Conservation (phyloP, 495 filamentous ascomycete genomes). For the Hypoxylon fuscum region DNA sequence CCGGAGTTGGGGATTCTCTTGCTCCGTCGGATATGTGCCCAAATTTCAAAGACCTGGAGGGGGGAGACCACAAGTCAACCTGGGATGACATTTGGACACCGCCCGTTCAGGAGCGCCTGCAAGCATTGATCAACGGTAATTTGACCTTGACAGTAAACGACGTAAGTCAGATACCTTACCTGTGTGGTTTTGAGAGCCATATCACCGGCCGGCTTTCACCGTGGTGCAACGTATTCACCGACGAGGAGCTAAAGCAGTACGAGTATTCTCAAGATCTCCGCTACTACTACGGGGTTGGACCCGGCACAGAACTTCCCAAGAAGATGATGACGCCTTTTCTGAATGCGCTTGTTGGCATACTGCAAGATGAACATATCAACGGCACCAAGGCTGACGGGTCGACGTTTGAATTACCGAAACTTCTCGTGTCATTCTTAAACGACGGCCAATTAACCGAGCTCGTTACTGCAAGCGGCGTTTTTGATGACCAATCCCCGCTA, state of each 20-base stretch:
- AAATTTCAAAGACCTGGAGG: slow-evolving; percentile 54
- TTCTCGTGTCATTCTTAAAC: slow-evolving; percentile 65
- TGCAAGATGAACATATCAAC: slow-evolving; percentile 55
- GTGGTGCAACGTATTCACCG: slow-evolving; percentile 63
- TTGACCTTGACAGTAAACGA: slow-evolving; percentile 60
- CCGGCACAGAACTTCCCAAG: slow-evolving; percentile 57
- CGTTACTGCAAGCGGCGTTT: slow-evolving; percentile 62
- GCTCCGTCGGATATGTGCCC: slow-evolving; percentile 66
- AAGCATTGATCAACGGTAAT: slow-evolving; percentile 56
- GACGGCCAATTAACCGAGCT: slow-evolving; percentile 69
- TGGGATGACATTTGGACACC: slow-evolving; percentile 62
- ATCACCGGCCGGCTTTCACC: slow-evolving; percentile 63
- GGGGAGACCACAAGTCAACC: slow-evolving; percentile 47
- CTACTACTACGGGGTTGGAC: slow-evolving; percentile 67
- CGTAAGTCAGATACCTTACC: slow-evolving; percentile 63
- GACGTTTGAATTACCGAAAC: slow-evolving; percentile 52
- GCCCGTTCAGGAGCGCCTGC: slow-evolving; percentile 58
- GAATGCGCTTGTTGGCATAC: slow-evolving; percentile 55
- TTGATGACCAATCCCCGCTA: slow-evolving; percentile 56
- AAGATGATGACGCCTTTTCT: slow-evolving; percentile 62
- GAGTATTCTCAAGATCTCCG: slow-evolving; percentile 68
- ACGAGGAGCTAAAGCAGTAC: slow-evolving; percentile 62
- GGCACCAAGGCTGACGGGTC: slow-evolving; percentile 52
- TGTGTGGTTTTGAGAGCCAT: slow-evolving; percentile 69
- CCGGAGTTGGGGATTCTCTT: slow-evolving; percentile 61